A percentile compares a stretch with the other conserved stretches of the same genome.
Conservation (phyloP, 176 grass and related monocot genomes). For the Saccharum spontaneum region DNA sequence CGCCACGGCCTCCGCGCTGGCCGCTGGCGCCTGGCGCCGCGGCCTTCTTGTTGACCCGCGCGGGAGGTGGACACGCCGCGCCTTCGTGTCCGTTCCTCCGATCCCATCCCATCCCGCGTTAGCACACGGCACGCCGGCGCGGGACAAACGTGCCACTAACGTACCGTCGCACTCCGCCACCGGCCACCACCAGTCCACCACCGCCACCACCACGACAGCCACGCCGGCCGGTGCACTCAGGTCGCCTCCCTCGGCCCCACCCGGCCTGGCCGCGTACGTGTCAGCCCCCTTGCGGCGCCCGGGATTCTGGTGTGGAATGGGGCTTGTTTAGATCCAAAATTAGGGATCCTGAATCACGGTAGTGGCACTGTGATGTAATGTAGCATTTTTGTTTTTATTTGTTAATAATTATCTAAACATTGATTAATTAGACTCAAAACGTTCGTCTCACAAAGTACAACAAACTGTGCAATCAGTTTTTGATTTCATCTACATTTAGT, state of each 20-base stretch:
- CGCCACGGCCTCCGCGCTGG: not conserved
- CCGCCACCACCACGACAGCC: not conserved
- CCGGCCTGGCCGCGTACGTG: not conserved
- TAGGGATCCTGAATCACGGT: no score
- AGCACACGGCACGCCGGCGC: not conserved
- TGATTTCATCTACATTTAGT: no score
- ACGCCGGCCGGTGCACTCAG: not conserved
- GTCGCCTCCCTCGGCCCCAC: not conserved
- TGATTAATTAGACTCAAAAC: no score
- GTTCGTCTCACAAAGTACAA: no score
- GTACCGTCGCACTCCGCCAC: not conserved
- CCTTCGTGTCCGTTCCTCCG: not conserved
- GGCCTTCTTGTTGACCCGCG: not conserved
- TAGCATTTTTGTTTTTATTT: no score
- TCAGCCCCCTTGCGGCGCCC: not conserved
- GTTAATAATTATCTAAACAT: no score
- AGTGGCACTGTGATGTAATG: no score
- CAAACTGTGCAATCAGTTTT: no score
- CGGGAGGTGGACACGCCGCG: not conserved
- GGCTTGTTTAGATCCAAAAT: no score
- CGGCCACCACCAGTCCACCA: not conserved
- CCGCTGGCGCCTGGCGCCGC: no score
- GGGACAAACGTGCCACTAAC: not conserved
- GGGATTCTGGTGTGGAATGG: no score
- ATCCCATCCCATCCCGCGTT: no score